phyloP scores from a whole-genome alignment of 163 green algal genomes.

The Trebouxia gelatinosa region DNA sequence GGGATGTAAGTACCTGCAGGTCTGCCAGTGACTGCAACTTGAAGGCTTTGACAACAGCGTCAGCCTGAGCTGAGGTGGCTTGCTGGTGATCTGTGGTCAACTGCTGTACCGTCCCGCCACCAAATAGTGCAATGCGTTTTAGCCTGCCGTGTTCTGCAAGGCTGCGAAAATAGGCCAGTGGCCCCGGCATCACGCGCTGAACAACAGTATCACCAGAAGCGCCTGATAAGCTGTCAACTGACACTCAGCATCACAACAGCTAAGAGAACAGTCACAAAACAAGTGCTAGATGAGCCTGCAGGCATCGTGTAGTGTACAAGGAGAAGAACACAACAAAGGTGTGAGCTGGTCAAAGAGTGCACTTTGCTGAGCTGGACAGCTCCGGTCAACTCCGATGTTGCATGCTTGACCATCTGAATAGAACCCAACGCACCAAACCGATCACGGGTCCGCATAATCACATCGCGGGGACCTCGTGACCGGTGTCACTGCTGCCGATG shows the following conservation, averaged over 20 bases:
- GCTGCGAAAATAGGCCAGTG: not conserved
- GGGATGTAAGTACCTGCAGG: slow-evolving; percentile 11
- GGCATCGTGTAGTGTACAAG: too few species aligned
- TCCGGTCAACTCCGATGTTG: not conserved
- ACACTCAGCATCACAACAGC: not conserved
- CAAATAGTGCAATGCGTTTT: too few species aligned
- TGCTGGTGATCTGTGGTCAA: too few species aligned
- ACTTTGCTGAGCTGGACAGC: not conserved
- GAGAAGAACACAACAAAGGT: too few species aligned
- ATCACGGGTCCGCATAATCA: too few species aligned
- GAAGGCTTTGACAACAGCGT: slow-evolving; percentile 5
- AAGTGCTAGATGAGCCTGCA: too few species aligned
- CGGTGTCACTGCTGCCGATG: not conserved
- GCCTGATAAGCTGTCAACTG: not conserved
- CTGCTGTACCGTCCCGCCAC: not conserved
- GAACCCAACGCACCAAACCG: too few species aligned
- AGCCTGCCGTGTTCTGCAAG: too few species aligned
- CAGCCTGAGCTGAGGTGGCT: too few species aligned
- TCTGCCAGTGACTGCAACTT: slow-evolving; percentile 6
- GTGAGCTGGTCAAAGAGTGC: too few species aligned
- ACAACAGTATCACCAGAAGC: not conserved
- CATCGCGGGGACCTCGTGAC: not conserved
- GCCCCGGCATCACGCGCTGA: not conserved
- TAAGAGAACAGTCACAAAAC: too few species aligned
- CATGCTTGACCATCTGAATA: too few species aligned